Conservation (phyloP, 2,329 filamentous ascomycete genomes). For the Hypomyces rosellus region DNA sequence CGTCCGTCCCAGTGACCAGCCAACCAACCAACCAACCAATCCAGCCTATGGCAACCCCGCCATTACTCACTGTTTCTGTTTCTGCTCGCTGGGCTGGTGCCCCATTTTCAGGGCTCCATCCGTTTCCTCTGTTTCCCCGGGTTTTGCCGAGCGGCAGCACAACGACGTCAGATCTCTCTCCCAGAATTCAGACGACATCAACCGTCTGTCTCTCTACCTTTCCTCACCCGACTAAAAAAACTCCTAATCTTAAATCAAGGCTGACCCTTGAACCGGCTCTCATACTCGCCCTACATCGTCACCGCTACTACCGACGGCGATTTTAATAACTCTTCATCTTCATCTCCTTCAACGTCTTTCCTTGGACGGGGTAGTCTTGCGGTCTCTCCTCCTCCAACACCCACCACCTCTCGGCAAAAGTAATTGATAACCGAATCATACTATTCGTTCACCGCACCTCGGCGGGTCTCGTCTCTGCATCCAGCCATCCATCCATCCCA, state of each 20-base stretch:
- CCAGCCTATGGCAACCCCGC: slow-evolving; percentile 28
- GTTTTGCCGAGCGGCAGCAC: slow-evolving; percentile 10
- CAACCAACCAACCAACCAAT: not conserved
- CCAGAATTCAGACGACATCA: slow-evolving; percentile 1
- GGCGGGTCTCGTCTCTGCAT: not conserved
- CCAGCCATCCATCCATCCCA: no score
- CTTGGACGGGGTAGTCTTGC: no score
- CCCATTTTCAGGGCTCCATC: not conserved
- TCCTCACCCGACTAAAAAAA: not conserved
- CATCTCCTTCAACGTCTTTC: no score
- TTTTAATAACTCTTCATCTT: no score
- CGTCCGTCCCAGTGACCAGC: no score
- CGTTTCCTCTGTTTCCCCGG: not conserved
- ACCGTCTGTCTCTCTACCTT: not conserved
- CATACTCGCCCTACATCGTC: no score
- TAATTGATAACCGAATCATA: no score
- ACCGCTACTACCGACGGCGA: no score
- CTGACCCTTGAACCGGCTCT: not conserved
- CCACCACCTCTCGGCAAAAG: no score
- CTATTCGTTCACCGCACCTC: not conserved
- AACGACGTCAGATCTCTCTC: slow-evolving; percentile 10
- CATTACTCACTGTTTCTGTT: slow-evolving; percentile 20
- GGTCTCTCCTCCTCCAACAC: no score
- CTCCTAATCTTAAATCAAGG: not conserved
- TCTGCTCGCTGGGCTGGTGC: no score